These are phyloP conservation scores for Cymbidium sinense DNA, from an alignment of 106 monocot genomes.

Conservation along the genomic window DNA sequence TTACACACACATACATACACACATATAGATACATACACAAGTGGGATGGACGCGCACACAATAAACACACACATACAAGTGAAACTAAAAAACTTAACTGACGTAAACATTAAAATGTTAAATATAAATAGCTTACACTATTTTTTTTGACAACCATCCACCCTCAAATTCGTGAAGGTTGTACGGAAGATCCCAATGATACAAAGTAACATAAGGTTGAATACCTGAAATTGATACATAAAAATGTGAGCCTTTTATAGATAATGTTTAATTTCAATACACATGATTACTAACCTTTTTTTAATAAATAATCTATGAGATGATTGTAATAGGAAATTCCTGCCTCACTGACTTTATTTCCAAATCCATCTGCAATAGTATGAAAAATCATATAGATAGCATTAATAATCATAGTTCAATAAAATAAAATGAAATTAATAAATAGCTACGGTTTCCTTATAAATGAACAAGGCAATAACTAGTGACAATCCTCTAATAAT, in stretches of 20 bases:
- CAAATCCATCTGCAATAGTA: slow-evolving; percentile 72
- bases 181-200: slow-evolving; percentile 98
- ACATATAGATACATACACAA: not conserved
- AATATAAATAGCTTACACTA: slow-evolving; percentile 52
- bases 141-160: slow-evolving; percentile 81
- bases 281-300: slow-evolving; percentile 57
- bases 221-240: slow-evolving; percentile 51
- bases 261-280: slow-evolving; percentile 15
- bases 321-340: slow-evolving; percentile 89
- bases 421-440: not conserved
- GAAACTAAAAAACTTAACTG: slow-evolving; percentile 1
- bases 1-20: not conserved
- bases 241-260: not conserved
- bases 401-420: not conserved
- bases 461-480: too few relatives aligned
- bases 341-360: slow-evolving; percentile 58
- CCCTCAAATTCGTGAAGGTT: slow-evolving; percentile 53
- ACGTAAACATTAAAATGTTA: not conserved
- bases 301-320: slow-evolving; percentile 70
- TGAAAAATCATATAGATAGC: not conserved
- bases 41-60: too few relatives aligned
- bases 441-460: too few relatives aligned
- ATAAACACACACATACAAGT: not conserved
- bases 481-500: too few relatives aligned
- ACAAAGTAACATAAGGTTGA: slow-evolving; percentile 85